Base-by-base conservation (phyloP, 2,329 filamentous ascomycete species). In the Cryphonectria japonica region DNA sequence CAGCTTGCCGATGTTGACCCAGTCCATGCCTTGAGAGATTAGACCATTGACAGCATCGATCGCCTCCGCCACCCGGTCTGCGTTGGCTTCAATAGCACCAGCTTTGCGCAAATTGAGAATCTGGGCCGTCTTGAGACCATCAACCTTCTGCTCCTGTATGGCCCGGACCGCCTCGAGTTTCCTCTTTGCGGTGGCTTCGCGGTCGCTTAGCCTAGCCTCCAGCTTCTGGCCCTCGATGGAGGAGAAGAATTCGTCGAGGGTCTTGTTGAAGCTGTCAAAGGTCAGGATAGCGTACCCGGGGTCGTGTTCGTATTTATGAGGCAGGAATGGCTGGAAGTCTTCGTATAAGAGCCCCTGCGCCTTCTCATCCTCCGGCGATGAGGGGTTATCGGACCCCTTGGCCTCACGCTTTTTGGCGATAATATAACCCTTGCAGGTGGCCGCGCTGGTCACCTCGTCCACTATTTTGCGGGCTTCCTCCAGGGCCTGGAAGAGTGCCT, bases 161-260 rank as follows among this genome's bases (percentile, higher is more conserved):
- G 90, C 86, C 76, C 89, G 89, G 0, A 95, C 94, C n/a, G 92
- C 88, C 52, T 97, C 93, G 3, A 99, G 85, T 79, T 97, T 97
- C 77, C 89, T 89, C 81, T 91, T 93, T 3, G 96, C 96, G 4
- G 87, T 86, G 29, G 92, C 89, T 80, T 99, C 94, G 65, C 92
- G 89, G 79, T 98, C 95, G 4, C 89, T 89, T 5, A 98, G 83
- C 68, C 90, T 88, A 1, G 93, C 97, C 79, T 97, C 92, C 0
- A 98, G 85, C 78, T 93, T 97, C 79, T 98, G 95, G 0, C 95
- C 94, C 81, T 99, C 96, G 37, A 98, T 89, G 0, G 95, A 98
- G 0, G 96, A 98, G 80, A 97, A 98, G 83, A 98, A 99, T 75
- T 97, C 93, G 78, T 99, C 96, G 0, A 97, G 94, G 0, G 94